Evolutionary conservation across 768 basidiomycete species (phyloP), one percentile per base, ranked within the genome.

Genomic region (Leccinum longicurvipes): DNA sequence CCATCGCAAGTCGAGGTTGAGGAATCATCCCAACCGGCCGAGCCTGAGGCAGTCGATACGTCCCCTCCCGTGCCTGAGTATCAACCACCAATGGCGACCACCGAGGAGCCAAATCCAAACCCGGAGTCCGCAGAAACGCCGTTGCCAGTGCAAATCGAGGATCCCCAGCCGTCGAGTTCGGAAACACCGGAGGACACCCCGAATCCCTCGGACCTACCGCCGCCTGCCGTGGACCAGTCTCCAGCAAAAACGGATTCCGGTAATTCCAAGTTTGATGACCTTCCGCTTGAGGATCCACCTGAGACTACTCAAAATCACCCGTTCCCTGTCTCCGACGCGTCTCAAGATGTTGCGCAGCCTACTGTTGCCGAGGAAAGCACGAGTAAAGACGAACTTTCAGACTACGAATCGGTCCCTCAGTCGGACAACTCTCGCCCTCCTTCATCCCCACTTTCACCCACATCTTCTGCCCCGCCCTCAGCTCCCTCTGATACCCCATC

Each of bases 371-470:
- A 50, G 29, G 34, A 46, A 34, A 47, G 14, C 25, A 56, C 6
- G 28, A 59, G 34, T 28, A 50, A 53, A 12, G 61, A 59, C n/a
- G 55, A 25, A 9, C 44, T 8, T 4, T 58, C 65, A 6, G 63
- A 57, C 21, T 54, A 59, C 19, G 62, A 54, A 47, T 58, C 63
- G 21, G 55, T 55, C 6, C 63, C 58, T 14, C 63, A 59, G 21
- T 58, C 61, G 1, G 56, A 57, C 15, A 25, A 51, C 27, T 55
- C 66, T 32, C 61, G 42, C 1, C 39, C 48, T 0, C 56, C 63
- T 14, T 34, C 54, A 10, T 52, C 53, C 8, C 41, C 41, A 12
- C 55, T 60, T 34, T 19, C 25, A 31, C 19, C 59, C 6, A 4
- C 47, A 7, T 32, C 49, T 4, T 17, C 51, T 21, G 3, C 27